These are phyloP conservation scores for Myriangium duriaei DNA, from an alignment of 2,329 filamentous ascomycete genomes.

Conservation along the genomic window DNA sequence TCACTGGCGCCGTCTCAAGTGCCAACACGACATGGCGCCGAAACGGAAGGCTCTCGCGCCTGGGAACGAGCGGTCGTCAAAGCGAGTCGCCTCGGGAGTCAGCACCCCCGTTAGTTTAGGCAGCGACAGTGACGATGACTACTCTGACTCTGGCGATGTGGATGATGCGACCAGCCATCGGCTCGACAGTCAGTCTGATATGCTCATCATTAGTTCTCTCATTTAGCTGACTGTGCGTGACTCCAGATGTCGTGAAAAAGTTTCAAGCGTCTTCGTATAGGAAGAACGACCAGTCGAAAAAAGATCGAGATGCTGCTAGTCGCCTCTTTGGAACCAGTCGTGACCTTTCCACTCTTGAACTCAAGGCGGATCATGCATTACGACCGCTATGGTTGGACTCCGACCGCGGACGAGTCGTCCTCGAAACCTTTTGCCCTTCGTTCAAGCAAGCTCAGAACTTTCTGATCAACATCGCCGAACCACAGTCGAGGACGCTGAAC, in stretches of 20 bases:
- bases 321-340: conserved; percentile 43
- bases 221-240: conserved; percentile 12
- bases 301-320: conserved; percentile 42
- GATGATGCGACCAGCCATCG: conserved; percentile 15
- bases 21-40: conserved; percentile 22
- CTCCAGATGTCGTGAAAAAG: conserved; percentile 35
- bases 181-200: conserved; percentile 28
- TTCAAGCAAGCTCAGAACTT: conserved; percentile 86
- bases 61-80: conserved; percentile 20
- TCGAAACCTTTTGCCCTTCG: conserved; percentile 86
- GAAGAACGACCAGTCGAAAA: conserved; percentile 31
- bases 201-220: no score
- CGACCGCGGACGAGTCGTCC: conserved; percentile 69
- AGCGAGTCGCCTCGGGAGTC: conserved; percentile 27
- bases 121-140: conserved; percentile 45
- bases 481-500: conserved; percentile 75
- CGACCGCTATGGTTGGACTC: conserved; percentile 92
- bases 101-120: conserved; percentile 30
- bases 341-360: conserved; percentile 69
- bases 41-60: conserved; percentile 30
- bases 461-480: conserved; percentile 89
- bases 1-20: not conserved
- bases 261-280: conserved; percentile 42
- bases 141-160: conserved; percentile 30
- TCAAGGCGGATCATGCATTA: conserved; percentile 82